Percentiles rank a stretch among this genome's conserved stretches.
phyloP scores from a whole-genome alignment of 371 early-diverging fungal genomes.

The Fennellomyces sp. region DNA sequence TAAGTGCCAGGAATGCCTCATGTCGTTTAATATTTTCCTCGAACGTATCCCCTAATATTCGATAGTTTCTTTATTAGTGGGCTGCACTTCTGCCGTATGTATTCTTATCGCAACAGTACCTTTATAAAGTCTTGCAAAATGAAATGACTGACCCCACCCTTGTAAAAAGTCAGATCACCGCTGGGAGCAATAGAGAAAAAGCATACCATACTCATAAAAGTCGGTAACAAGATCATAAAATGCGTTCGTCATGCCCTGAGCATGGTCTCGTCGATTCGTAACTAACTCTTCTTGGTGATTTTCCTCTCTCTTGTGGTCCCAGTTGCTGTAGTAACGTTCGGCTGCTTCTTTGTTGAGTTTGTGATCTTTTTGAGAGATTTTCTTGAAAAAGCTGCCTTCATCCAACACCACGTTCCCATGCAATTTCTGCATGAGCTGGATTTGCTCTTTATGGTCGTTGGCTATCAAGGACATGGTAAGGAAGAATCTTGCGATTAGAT shows the following conservation, averaged over 20 bases:
- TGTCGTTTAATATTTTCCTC: constrained; percentile 74
- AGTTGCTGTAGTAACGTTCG: constrained; percentile 37
- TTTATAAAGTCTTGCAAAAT: constrained; percentile 67
- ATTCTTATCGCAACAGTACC: constrained; percentile 16
- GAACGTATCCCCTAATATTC: constrained; percentile 65
- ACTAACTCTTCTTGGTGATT: constrained; percentile 24
- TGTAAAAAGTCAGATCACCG: neutral
- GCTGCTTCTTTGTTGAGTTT: constrained; percentile 45
- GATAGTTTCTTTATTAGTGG: no score
- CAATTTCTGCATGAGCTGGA: constrained; percentile 36
- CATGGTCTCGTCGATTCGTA: constrained; percentile 38
- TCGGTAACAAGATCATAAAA: constrained; percentile 68
- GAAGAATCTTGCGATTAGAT: no score
- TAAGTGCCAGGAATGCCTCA: constrained; percentile 70
- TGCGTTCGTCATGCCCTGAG: constrained; percentile 65
- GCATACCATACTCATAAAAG: constrained; percentile 64
- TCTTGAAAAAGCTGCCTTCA: constrained; percentile 38
- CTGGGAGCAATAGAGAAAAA: neutral
- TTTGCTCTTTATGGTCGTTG: constrained; percentile 28
- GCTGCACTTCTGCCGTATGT: neutral
- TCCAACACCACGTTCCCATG: constrained; percentile 38
- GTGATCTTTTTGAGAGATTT: constrained; percentile 54
- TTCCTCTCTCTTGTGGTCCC: constrained; percentile 30
- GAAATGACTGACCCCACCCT: constrained; percentile 85
- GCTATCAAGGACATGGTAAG: constrained; percentile 27